phyloP scores from a whole-genome alignment of 139 green algal species.

The Chlorella sp. region DNA sequence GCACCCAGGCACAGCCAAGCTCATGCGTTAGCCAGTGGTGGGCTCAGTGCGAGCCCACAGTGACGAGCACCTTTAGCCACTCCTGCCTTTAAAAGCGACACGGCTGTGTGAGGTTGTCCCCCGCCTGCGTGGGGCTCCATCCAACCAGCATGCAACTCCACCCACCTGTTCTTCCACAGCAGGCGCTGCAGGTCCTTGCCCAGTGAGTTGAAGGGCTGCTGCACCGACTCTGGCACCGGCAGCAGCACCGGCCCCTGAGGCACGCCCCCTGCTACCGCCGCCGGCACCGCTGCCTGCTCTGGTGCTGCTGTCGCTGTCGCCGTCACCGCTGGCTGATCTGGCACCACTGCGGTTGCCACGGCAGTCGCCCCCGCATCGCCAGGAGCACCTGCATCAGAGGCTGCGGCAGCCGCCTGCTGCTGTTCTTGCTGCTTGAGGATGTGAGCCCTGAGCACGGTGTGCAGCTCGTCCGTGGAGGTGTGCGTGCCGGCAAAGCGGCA shows the following conservation, averaged over 20 bases:
- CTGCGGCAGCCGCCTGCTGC: neutral
- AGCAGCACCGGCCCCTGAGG: neutral
- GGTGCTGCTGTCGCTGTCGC: neutral
- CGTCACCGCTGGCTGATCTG: neutral
- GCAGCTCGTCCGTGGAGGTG: neutral
- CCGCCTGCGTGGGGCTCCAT: too few relatives aligned
- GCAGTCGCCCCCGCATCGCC: neutral
- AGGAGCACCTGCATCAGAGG: neutral
- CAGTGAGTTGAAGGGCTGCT: conserved; percentile 3
- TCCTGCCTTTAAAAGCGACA: neutral
- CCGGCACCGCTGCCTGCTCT: neutral
- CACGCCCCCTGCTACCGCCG: neutral
- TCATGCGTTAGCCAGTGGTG: neutral
- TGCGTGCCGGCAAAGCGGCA: neutral
- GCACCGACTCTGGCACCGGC: neutral
- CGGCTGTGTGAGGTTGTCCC: too few relatives aligned
- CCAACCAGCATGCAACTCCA: too few relatives aligned
- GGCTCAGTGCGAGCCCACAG: neutral
- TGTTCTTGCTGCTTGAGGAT: neutral
- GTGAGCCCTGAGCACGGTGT: neutral
- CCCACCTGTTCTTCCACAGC: conserved; percentile 15
- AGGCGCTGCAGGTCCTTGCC: neutral
- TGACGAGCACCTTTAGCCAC: neutral
- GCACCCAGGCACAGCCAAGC: neutral
- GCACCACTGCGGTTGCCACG: neutral